Percentiles rank a stretch among this genome's conserved stretches.
Conservation (phyloP, 2,329 filamentous ascomycete genomes). For the Cadophora malorum region DNA sequence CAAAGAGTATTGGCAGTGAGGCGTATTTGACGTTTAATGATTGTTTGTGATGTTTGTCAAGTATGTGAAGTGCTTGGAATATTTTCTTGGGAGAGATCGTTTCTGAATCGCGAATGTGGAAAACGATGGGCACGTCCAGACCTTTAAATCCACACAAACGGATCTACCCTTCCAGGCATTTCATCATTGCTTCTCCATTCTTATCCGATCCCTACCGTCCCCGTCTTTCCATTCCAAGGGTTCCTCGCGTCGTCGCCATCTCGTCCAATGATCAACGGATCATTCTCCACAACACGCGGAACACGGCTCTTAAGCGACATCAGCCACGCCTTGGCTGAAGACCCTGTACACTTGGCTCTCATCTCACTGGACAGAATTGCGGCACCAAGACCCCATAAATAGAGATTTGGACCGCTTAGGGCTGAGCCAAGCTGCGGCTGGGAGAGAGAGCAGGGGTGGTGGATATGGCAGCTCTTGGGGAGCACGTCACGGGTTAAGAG, state of each 20-base stretch:
- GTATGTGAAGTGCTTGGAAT: background rate
- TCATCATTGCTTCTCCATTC: background rate
- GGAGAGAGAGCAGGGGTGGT: background rate
- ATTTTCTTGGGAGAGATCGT: background rate
- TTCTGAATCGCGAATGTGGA: background rate
- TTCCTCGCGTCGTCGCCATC: background rate
- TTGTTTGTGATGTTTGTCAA: background rate
- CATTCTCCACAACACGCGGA: background rate
- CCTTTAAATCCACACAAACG: constrained; percentile 3
- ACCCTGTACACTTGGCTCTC: background rate
- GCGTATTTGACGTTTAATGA: background rate
- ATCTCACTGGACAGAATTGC: background rate
- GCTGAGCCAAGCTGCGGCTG: constrained; percentile 18
- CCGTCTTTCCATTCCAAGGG: background rate
- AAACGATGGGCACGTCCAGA: background rate
- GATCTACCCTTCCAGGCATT: background rate
- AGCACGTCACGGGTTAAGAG: background rate
- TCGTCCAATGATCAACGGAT: background rate
- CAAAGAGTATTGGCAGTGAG: background rate
- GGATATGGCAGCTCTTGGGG: background rate
- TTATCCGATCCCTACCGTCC: background rate
- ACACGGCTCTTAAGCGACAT: constrained; percentile 11
- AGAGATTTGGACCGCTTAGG: background rate
- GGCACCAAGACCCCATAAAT: constrained; percentile 9
- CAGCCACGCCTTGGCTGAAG: constrained; percentile 2